A percentile compares a stretch with the other conserved stretches of the same genome.
These are phyloP conservation scores for Fusarium avenaceum DNA, from an alignment of 2,329 filamentous ascomycete genomes.

Conservation along the genomic window DNA sequence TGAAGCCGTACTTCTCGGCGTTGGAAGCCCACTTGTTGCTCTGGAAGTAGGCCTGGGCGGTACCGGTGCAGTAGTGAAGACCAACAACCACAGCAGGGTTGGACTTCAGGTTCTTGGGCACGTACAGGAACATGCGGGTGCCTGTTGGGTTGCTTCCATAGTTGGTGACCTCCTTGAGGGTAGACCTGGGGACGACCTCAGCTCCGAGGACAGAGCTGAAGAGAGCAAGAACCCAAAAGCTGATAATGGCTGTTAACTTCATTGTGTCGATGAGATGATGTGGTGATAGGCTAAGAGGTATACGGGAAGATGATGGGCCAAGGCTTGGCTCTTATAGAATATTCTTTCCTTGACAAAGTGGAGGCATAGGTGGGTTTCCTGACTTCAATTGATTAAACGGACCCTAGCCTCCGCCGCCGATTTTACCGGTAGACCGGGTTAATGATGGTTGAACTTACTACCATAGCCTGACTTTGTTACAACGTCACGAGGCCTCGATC, in stretches of 20 bases:
- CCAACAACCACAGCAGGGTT: slow-evolving; percentile 28
- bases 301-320: not conserved
- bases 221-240: slow-evolving; percentile 21
- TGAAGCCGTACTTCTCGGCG: slow-evolving; percentile 27
- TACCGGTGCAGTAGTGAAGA: slow-evolving; percentile 18
- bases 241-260: slow-evolving; percentile 25
- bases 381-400: slow-evolving; percentile 20
- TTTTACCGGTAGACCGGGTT: not conserved
- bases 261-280: not conserved
- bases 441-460: not conserved
- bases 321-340: not conserved
- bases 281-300: not conserved
- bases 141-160: slow-evolving; percentile 26
- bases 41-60: slow-evolving; percentile 12
- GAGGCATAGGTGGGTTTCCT: not conserved
- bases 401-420: slow-evolving; percentile 24
- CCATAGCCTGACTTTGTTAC: not conserved
- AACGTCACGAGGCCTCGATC: not conserved
- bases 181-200: slow-evolving; percentile 11
- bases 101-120: slow-evolving; percentile 15
- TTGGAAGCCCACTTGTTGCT: slow-evolving; percentile 21
- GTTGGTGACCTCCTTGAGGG: slow-evolving; percentile 10
- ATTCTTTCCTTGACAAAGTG: not conserved
- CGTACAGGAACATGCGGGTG: slow-evolving; percentile 24
- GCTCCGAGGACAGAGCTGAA: slow-evolving; percentile 14